Conservation (phyloP, 129 eudicot genomes). For the Flaveria robusta region DNA sequence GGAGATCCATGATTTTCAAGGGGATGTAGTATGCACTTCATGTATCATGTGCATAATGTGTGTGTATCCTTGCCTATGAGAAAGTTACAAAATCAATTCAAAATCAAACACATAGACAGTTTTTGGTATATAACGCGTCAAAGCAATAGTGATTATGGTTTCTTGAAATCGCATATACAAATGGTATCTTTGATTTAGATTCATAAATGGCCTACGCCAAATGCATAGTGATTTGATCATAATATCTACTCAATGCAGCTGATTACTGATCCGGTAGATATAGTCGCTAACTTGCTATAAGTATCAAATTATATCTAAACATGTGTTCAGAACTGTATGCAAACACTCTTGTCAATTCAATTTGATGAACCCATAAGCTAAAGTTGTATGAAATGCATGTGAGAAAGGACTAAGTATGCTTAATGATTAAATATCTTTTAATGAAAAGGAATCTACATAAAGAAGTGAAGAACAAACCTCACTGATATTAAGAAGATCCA, state of each 20-base stretch:
- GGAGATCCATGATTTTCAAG: background rate
- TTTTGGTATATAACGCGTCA: background rate
- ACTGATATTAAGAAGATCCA: conserved; percentile 47
- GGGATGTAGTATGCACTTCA: no score
- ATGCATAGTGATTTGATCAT: background rate
- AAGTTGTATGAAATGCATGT: conserved; percentile 21
- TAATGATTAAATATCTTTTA: conserved; percentile 5
- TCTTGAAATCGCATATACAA: conserved; percentile 18
- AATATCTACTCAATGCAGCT: conserved; percentile 3
- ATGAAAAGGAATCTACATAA: background rate
- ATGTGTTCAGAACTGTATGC: background rate
- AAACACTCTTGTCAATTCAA: conserved; percentile 6
- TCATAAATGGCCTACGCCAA: conserved; percentile 10
- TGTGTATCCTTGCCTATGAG: background rate
- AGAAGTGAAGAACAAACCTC: conserved; percentile 54
- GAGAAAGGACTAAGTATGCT: background rate
- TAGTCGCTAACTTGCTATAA: no score
- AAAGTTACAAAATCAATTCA: background rate
- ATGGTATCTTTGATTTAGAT: background rate
- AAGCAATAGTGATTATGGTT: conserved; percentile 9
- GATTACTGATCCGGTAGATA: background rate
- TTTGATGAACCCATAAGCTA: background rate
- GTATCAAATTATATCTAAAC: background rate
- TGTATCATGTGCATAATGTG: conserved; percentile 5
- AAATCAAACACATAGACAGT: conserved; percentile 1